Base-by-base conservation (phyloP, 805 yeast genomes). In the Jamesozyma spencerorum region DNA sequence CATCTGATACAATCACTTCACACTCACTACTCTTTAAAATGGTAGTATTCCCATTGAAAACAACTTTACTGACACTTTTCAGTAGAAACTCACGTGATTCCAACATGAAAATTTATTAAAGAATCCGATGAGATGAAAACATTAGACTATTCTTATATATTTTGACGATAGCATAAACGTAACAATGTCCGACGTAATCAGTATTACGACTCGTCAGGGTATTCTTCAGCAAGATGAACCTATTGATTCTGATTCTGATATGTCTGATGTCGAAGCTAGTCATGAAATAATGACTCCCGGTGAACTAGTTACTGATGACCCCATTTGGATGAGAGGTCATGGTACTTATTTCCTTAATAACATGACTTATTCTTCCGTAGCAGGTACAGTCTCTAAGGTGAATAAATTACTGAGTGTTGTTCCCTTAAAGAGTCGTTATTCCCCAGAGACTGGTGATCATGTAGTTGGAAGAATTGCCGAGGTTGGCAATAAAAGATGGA, bases 301-400 rank as follows among this genome's bases (percentile, higher is more conserved):
- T 8, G 97, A 92, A 58, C 65, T 88, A 38, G 84, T 92, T n/a
- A 92, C 97, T 0, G 92, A 85, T 50, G 97, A 92, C 55, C 85
- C 95, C 5, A 73, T 81, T 2, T 92, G 97, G 97, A 92, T 92
- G 98, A 76, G 94, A 56, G 98, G 98, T 24, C 98, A 90, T 57
- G 98, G 98, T 5, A 92, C 97, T 0, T 92, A 86, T 59, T 76
- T 80, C 49, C 64, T 82, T 31, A 78, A 77, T 27, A 81, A 81
- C 48, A 68, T 72, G 50, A 86, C 96, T 0, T 86, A 75, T 59
- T 81, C 95, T 2, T 81, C 97, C 0, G 95, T 90, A 5, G 96
- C 96, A 0, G 99, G 99, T 4, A 78, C 79, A 10, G 80, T 92
- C 4, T 74, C 84, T 1, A 72, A 90, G 47, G 96, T 88, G 39